Conservation (phyloP, 2,329 filamentous ascomycete species). For the Xylaria multiplex region DNA sequence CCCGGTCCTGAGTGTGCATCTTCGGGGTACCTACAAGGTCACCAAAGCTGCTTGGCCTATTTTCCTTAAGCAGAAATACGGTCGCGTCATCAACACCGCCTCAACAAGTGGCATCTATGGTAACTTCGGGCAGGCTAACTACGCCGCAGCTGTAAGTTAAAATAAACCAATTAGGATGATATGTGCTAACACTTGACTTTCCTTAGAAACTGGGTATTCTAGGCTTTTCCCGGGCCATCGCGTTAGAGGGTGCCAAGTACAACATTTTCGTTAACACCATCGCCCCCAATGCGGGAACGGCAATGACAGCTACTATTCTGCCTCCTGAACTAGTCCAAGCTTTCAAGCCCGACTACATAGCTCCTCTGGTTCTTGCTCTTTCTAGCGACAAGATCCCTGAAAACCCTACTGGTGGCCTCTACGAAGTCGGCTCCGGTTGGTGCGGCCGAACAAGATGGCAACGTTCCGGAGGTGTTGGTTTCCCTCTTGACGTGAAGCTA, state of each 20-base stretch:
- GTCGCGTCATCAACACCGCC: conserved; percentile 94
- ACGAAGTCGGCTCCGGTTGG: conserved; percentile 96
- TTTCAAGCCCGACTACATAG: conserved; percentile 99
- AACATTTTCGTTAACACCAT: conserved; percentile 99
- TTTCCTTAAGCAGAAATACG: conserved; percentile 98
- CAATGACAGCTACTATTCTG: conserved; percentile 93
- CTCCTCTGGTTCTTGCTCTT: conserved; percentile 88
- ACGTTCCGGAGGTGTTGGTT: conserved; percentile 86
- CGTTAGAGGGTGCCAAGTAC: conserved; percentile 93
- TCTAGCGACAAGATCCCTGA: conserved; percentile 86
- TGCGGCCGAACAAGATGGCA: conserved; percentile 93
- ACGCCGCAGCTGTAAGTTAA: conserved; percentile 80
- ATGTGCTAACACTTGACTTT: conserved; percentile 35
- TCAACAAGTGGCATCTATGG: conserved; percentile 98
- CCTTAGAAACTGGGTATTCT: conserved; percentile 87
- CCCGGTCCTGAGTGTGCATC: conserved; percentile 89
- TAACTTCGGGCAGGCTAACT: conserved; percentile 99
- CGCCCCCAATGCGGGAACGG: conserved; percentile 94
- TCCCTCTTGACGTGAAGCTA: conserved; percentile 85
- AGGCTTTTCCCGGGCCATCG: conserved; percentile 91
- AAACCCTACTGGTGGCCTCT: conserved; percentile 85
- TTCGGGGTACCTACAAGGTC: conserved; percentile 94
- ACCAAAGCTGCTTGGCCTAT: conserved; percentile 98
- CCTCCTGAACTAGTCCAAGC: conserved; percentile 98
- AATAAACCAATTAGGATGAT: conserved; percentile 22